Conservation (phyloP, 2,329 filamentous ascomycete species). For the Paraphaeosphaeria minitans region DNA sequence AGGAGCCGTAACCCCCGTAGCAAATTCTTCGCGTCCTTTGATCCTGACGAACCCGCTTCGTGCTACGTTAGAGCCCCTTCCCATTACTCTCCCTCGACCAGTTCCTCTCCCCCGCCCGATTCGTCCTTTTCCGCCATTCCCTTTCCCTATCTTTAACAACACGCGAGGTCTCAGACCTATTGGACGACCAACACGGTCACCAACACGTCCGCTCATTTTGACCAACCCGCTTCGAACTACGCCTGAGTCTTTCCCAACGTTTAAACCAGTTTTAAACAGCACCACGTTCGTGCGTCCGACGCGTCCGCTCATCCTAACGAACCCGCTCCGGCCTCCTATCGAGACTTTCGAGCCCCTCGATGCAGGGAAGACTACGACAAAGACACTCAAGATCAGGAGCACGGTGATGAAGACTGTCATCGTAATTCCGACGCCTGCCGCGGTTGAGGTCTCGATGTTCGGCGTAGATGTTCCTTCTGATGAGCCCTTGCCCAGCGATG, state of each 20-base stretch:
- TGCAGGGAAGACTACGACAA: background rate
- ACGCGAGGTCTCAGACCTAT: background rate
- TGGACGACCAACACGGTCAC: background rate
- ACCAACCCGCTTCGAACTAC: background rate
- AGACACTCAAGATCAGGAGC: background rate
- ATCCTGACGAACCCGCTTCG: conserved; percentile 10
- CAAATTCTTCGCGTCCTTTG: background rate
- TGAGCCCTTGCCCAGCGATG: background rate
- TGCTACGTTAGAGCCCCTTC: background rate
- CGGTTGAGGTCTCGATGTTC: background rate
- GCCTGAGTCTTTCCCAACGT: background rate
- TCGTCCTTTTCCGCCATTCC: background rate
- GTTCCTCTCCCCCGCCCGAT: background rate
- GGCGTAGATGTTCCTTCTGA: background rate
- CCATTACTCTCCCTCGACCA: no score
- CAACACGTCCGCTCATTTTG: background rate
- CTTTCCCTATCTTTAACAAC: background rate
- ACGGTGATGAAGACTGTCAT: background rate
- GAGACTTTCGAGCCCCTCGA: background rate
- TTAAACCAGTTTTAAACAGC: background rate
- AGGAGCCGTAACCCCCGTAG: background rate
- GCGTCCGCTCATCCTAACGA: conserved; percentile 2
- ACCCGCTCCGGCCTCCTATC: conserved; percentile 7
- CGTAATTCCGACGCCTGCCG: background rate
- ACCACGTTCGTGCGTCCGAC: background rate